Percentiles rank a stretch among this genome's conserved stretches.
Evolutionary conservation across 345 rosid genomes (phyloP).

Genomic region (Lenwebbia sp.): DNA sequence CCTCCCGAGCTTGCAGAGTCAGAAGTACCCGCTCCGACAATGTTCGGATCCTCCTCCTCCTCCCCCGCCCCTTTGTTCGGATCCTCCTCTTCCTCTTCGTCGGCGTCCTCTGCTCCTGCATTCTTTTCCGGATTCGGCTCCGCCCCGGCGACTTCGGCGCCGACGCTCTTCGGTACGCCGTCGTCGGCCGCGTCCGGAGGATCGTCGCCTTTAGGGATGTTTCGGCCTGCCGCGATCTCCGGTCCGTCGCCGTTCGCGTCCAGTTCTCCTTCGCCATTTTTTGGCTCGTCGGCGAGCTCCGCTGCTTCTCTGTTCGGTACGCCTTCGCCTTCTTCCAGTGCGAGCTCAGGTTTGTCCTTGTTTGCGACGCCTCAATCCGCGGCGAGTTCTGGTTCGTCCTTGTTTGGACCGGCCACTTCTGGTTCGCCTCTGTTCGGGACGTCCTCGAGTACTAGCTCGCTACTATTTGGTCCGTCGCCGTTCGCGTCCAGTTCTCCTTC

Average conservation of each 20-base stretch:
- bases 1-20: background rate
- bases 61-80: no score
- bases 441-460: background rate
- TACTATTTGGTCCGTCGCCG: background rate
- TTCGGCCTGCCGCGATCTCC: background rate
- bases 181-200: background rate
- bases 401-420: background rate
- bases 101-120: constrained; percentile 9
- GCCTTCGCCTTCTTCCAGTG: background rate
- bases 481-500: background rate
- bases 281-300: background rate
- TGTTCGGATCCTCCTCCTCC: constrained; percentile 34
- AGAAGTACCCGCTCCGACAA: background rate
- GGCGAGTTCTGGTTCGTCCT: constrained; percentile 13
- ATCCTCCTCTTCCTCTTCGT: constrained; percentile 14
- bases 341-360: background rate
- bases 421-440: background rate
- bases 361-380: constrained; percentile 17
- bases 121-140: constrained; percentile 15
- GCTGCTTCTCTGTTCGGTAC: background rate
- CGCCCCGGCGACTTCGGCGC: background rate
- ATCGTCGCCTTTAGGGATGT: background rate
- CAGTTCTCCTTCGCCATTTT: background rate
- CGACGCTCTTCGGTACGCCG: background rate
- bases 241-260: background rate